Evolutionary conservation across 2,329 filamentous ascomycete genomes (phyloP), one percentile per base, ranked within the genome.

Genomic region (Aspergillus quadrilineatus): DNA sequence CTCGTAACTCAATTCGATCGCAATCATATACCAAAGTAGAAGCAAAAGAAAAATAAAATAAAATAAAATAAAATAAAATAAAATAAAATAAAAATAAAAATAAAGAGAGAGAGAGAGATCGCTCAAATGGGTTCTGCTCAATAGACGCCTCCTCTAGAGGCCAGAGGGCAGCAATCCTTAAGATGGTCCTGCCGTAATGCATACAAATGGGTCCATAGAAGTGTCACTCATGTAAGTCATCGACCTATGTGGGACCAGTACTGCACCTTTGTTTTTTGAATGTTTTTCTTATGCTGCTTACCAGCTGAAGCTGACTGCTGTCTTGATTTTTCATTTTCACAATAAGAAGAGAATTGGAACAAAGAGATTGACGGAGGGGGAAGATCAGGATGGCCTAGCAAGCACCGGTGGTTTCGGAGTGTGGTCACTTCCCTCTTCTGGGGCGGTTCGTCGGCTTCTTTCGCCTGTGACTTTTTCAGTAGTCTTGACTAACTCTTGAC

Each of bases 361-460:
- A 42, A 36, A 32, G 44, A 22, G 29, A 47, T 14, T 30, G 17
- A 49, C 10, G 22, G 42, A 26, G 26, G 37, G 14, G n/a, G 44
- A 47, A 30, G 28, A 43, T 48, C 50, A 47, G 32, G 28, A 43
- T 48, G 52, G 47, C 6, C 15, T 9, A 56, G 47, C 17, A 41
- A 42, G 42, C 36, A 52, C 17, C 22, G 45, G 49, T 17, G 50
- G 41, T 53, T 53, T 29, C 17, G 36, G 14, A 46, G n/a, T 43
- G 37, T 34, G 49, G 55, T 29, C 37, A n/a, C 28, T 26, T 15
- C n/a, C 10, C n/a, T 28, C 5, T 44, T 49, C 48, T 36, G 39
- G 43, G 30, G 22, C 42, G 48, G 54, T 44, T 47, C 15, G 43
- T 49, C 44, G 49, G 51, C 30, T 43, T 48, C 47, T 55, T 54